Percentiles rank a stretch among this genome's conserved stretches.
phyloP scores from a whole-genome alignment of 202 grass and related monocot genomes.

The Musa balbisiana region DNA sequence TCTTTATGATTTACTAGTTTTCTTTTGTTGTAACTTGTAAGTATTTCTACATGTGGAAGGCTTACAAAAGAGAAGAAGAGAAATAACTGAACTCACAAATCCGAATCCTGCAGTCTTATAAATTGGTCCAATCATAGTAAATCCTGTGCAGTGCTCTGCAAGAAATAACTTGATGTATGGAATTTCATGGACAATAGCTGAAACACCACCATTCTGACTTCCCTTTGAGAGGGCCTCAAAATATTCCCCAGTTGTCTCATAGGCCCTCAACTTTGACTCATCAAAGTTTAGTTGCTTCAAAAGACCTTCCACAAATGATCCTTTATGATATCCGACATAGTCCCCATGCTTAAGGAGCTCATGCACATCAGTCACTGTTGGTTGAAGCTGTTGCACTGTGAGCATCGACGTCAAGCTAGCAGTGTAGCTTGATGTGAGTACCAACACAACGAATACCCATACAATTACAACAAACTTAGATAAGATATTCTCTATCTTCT shows the following conservation, averaged over 20 bases:
- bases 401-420: constrained; percentile 58
- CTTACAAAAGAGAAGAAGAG: neutral
- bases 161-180: constrained; percentile 49
- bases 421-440: constrained; percentile 61
- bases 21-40: too few relatives aligned
- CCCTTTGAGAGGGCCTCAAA: constrained; percentile 33
- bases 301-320: constrained; percentile 35
- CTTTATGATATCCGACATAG: constrained; percentile 25
- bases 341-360: constrained; percentile 38
- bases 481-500: constrained; percentile 33
- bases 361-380: constrained; percentile 33
- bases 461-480: constrained; percentile 41
- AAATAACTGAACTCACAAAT: constrained; percentile 37
- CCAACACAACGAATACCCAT: constrained; percentile 34
- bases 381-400: constrained; percentile 45
- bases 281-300: constrained; percentile 38
- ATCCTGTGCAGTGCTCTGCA: constrained; percentile 36
- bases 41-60: too few relatives aligned
- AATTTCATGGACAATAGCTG: constrained; percentile 33
- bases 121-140: constrained; percentile 46
- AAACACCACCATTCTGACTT: constrained; percentile 43
- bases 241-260: constrained; percentile 17
- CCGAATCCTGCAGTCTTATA: constrained; percentile 49
- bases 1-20: too few relatives aligned
- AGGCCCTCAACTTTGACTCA: constrained; percentile 26